Evolutionary conservation across 164 flowering plant genomes (phyloP).

Genomic region (Liriodendron chinense): DNA sequence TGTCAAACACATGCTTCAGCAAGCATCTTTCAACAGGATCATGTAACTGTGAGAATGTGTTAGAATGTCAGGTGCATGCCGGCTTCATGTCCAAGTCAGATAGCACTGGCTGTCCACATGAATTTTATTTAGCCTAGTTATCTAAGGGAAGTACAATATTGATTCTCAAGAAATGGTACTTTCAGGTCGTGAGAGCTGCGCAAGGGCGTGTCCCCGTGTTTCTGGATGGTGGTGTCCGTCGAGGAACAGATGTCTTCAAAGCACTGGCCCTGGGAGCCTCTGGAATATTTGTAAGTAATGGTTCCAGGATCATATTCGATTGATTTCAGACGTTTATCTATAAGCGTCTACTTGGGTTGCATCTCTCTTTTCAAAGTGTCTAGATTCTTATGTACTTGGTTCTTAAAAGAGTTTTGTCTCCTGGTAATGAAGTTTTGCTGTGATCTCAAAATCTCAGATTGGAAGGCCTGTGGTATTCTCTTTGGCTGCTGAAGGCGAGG

Average conservation of each 20-base stretch:
- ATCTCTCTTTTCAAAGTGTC: neutral
- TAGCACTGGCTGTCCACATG: too few species aligned
- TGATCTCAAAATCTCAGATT: conserved; percentile 41
- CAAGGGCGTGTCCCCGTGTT: conserved; percentile 61
- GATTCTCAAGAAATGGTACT: neutral
- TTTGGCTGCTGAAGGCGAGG: conserved; percentile 89
- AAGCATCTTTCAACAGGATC: too few species aligned
- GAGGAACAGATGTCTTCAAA: conserved; percentile 97
- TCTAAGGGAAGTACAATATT: neutral
- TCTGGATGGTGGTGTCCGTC: conserved; percentile 79
- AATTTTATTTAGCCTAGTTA: neutral
- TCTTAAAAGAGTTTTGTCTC: neutral
- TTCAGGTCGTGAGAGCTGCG: conserved; percentile 61
- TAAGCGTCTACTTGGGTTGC: neutral
- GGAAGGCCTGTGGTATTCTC: conserved; percentile 88
- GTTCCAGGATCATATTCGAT: neutral
- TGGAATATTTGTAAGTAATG: conserved; percentile 74
- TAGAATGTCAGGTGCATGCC: too few species aligned
- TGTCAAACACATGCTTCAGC: too few species aligned
- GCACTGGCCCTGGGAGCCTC: conserved; percentile 97
- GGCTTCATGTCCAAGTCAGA: too few species aligned
- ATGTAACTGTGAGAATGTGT: too few species aligned
- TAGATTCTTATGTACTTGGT: neutral
- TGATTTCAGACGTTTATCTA: neutral
- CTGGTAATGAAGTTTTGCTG: neutral